Percentiles rank a stretch among this genome's conserved stretches.
Conservation (phyloP, 305 asterid genomes). For the Caryopteris hybrid region DNA sequence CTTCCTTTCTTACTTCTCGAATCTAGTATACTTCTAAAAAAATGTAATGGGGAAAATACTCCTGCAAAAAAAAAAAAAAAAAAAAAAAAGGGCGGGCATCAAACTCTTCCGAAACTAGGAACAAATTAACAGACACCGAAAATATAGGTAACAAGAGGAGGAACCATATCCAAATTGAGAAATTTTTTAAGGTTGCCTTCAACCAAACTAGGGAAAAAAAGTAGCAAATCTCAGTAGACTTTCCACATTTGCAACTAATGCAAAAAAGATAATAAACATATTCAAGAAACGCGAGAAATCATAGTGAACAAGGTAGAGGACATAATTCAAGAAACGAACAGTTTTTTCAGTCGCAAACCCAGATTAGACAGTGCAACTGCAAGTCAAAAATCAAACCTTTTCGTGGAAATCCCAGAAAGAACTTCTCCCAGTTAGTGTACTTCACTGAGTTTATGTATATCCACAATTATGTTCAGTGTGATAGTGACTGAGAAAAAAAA, state of each 20-base stretch:
- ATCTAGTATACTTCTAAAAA: not conserved
- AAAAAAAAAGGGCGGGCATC: not conserved
- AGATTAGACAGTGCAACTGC: not conserved
- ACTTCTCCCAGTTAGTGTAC: not conserved
- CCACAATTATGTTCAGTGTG: not conserved
- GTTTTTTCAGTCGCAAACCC: not conserved
- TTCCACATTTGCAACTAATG: no score
- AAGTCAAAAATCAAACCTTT: conserved; percentile 18
- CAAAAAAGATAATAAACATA: not conserved
- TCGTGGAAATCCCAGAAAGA: conserved; percentile 11
- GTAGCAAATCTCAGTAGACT: no score
- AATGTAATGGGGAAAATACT: no score
- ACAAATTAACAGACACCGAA: not conserved
- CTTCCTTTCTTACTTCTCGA: not conserved
- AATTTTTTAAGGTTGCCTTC: not conserved
- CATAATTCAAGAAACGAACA: not conserved
- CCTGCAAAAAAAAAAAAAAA: no score
- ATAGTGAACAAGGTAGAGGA: conserved; percentile 6
- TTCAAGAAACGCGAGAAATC: not conserved
- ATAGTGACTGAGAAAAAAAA: not conserved
- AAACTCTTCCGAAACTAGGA: not conserved
- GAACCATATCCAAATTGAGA: not conserved
- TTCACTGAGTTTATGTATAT: not conserved
- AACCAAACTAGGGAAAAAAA: no score
- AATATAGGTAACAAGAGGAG: not conserved